phyloP scores from a whole-genome alignment of 163 green algal genomes.

The Scenedesmus sp. region DNA sequence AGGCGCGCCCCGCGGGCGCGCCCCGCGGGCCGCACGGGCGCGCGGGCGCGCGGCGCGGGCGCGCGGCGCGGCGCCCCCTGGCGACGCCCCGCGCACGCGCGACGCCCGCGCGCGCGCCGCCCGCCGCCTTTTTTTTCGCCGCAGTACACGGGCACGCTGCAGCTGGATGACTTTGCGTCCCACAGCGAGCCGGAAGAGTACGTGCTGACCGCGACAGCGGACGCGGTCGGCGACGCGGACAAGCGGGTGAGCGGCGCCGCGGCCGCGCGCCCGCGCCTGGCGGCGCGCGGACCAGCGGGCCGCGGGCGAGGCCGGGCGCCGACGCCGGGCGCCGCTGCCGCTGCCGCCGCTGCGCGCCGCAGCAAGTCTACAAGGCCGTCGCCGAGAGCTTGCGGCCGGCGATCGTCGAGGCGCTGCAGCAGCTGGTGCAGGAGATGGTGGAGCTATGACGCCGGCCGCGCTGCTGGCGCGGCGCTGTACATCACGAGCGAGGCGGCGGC shows the following conservation, averaged over 20 bases:
- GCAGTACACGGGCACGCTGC: conserved; percentile 64
- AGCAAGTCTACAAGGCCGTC: conserved; percentile 28
- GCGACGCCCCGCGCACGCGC: no score
- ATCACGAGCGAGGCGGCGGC: no score
- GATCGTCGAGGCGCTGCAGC: conserved; percentile 26
- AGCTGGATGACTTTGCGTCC: conserved; percentile 61
- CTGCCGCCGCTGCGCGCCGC: not conserved
- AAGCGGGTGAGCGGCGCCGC: conserved; percentile 15
- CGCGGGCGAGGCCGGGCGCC: not conserved
- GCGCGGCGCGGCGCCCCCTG: no score
- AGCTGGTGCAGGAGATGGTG: conserved; percentile 26
- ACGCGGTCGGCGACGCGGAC: conserved; percentile 29
- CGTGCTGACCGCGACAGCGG: conserved; percentile 53
- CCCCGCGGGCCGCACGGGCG: not conserved
- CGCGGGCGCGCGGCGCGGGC: no score
- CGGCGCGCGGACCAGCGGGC: no score
- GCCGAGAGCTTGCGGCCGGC: conserved; percentile 9
- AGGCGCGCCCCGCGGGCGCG: not conserved
- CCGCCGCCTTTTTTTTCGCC: not conserved
- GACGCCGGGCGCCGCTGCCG: not conserved
- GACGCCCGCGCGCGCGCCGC: no score
- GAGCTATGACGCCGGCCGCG: conserved; percentile 8
- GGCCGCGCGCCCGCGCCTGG: not conserved
- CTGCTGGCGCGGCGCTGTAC: not conserved
- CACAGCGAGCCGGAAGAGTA: conserved; percentile 70